Conservation (phyloP, 345 rosid genomes). For the Salix koriyanagi region DNA sequence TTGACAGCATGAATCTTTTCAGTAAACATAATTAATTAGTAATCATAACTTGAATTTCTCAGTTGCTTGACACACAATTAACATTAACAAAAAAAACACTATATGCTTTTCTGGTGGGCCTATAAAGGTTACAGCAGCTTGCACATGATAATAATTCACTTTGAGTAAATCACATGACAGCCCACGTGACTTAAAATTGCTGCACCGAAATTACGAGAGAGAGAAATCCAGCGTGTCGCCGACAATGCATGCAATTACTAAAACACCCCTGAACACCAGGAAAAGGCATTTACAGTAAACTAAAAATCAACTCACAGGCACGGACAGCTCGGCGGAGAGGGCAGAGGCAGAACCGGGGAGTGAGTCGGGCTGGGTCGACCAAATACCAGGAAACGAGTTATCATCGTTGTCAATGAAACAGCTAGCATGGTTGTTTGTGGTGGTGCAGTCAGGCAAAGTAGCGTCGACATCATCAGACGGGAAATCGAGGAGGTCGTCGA, state of each 20-base stretch:
- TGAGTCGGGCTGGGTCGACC: constrained; percentile 65
- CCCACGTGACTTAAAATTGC: constrained; percentile 40
- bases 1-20: not conserved
- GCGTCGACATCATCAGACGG: constrained; percentile 67
- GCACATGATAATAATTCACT: constrained; percentile 1
- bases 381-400: constrained; percentile 54
- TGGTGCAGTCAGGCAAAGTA: constrained; percentile 20
- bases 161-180: constrained; percentile 24
- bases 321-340: constrained; percentile 75
- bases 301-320: constrained; percentile 60
- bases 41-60: not conserved
- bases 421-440: not conserved
- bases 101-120: not conserved
- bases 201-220: not conserved
- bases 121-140: not conserved
- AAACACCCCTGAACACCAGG: constrained; percentile 2
- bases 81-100: not conserved
- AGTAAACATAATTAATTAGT: not conserved
- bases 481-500: constrained; percentile 82
- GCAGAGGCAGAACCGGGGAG: constrained; percentile 55
- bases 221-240: constrained; percentile 25
- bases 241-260: constrained; percentile 15
- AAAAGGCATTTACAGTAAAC: not conserved
- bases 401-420: not conserved
- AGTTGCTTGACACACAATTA: not conserved